Conservation (phyloP, 1,284 basidiomycete genomes). For the Stygiomarasmius scandens region DNA sequence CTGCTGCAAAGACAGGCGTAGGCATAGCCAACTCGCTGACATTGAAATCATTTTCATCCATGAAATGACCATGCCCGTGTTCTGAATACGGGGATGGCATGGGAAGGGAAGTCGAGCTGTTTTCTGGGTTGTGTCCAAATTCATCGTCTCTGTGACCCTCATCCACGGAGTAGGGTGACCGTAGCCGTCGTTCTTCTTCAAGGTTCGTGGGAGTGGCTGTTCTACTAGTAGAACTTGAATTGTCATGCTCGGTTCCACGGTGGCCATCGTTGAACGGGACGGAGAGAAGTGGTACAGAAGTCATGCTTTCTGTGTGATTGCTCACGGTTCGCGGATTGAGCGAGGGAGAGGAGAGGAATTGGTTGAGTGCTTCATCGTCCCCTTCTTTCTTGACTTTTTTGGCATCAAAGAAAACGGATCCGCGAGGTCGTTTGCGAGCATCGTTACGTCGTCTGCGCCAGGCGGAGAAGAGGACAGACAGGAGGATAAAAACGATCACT, state of each 20-base stretch:
- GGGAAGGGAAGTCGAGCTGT: slow-evolving; percentile 6
- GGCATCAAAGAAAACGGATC: slow-evolving; percentile 19
- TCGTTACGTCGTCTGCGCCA: slow-evolving; percentile 22
- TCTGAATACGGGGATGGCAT: slow-evolving; percentile 14
- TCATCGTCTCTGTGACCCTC: background rate
- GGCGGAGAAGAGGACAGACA: slow-evolving; percentile 23
- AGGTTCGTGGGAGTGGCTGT: background rate
- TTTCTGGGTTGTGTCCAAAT: background rate
- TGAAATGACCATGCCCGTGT: slow-evolving; percentile 9
- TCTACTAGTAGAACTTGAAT: background rate
- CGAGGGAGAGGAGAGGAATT: background rate
- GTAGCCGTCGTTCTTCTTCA: background rate
- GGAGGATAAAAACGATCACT: slow-evolving; percentile 2
- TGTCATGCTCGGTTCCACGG: background rate
- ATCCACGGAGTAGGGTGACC: slow-evolving; percentile 2
- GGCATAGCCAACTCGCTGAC: background rate
- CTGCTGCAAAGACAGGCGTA: background rate
- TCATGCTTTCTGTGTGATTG: background rate
- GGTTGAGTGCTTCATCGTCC: slow-evolving; percentile 3
- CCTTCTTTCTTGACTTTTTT: background rate
- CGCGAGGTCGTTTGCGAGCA: slow-evolving; percentile 22
- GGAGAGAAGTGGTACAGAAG: background rate
- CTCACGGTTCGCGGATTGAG: background rate
- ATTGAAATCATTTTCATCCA: background rate
- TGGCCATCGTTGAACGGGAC: background rate